Evolutionary conservation across 2,329 filamentous ascomycete genomes (phyloP).

Genomic region (Paraphaeosphaeria sporulosa): DNA sequence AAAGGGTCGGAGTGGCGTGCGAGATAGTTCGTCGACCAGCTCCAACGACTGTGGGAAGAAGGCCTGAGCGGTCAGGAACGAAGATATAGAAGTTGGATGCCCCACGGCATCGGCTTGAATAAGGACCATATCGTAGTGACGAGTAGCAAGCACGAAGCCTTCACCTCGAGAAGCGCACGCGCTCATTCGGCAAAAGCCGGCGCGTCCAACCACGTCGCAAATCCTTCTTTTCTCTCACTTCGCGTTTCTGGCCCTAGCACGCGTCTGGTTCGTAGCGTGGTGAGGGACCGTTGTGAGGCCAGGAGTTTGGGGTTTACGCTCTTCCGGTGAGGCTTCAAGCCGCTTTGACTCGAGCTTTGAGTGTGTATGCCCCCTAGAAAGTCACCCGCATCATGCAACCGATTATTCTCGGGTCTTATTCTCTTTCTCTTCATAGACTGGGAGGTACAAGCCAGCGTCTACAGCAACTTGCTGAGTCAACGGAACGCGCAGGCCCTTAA

Average conservation of each 20-base stretch:
- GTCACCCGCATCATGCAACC: too few species aligned
- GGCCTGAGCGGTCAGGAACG: background rate
- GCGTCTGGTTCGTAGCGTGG: background rate
- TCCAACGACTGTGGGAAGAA: background rate
- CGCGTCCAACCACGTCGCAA: background rate
- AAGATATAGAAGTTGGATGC: background rate
- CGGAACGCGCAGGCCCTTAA: too few species aligned
- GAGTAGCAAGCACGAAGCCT: background rate
- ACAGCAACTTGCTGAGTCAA: too few species aligned
- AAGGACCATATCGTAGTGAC: background rate
- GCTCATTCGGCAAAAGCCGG: background rate
- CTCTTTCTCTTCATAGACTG: too few species aligned
- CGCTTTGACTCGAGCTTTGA: too few species aligned
- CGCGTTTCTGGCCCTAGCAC: background rate
- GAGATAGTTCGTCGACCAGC: background rate
- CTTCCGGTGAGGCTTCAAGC: too few species aligned
- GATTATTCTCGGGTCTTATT: too few species aligned
- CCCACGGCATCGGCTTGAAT: background rate
- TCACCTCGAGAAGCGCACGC: background rate
- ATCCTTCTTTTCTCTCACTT: background rate
- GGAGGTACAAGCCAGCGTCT: too few species aligned
- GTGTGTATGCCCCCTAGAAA: too few species aligned
- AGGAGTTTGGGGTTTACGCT: too few species aligned
- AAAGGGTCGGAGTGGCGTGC: background rate
- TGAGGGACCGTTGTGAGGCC: too few species aligned